Conservation (phyloP, 2,329 filamentous ascomycete species). For the Aspergillus sojae region DNA sequence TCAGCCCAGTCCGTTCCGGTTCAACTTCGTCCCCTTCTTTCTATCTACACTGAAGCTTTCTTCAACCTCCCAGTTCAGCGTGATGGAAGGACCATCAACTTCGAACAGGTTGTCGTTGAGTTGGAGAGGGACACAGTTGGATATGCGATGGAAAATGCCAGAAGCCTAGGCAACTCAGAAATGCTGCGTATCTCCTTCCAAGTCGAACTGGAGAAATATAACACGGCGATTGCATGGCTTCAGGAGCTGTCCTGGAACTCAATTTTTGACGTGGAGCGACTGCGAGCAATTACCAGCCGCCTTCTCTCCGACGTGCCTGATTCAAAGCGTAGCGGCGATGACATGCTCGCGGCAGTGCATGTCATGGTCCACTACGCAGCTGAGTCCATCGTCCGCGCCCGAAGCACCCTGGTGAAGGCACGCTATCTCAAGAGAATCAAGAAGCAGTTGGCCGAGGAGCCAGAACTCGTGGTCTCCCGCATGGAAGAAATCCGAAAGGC, state of each 20-base stretch:
- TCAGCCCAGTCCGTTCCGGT: conserved; percentile 76
- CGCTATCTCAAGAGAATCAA: conserved; percentile 85
- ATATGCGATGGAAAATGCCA: conserved; percentile 72
- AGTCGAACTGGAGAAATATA: conserved; percentile 85
- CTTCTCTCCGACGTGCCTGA: conserved; percentile 90
- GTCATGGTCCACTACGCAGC: conserved; percentile 79
- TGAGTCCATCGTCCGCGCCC: conserved; percentile 74
- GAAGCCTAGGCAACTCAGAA: conserved; percentile 74
- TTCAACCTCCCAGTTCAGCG: conserved; percentile 87
- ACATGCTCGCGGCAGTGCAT: conserved; percentile 65
- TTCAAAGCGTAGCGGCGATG: conserved; percentile 77
- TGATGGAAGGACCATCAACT: conserved; percentile 75
- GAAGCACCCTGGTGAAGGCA: conserved; percentile 80
- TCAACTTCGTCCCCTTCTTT: conserved; percentile 80
- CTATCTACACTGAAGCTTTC: conserved; percentile 87
- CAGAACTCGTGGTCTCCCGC: conserved; percentile 72
- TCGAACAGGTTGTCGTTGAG: conserved; percentile 89
- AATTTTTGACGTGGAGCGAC: conserved; percentile 75
- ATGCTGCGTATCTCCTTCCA: conserved; percentile 81
- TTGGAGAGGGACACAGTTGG: conserved; percentile 89
- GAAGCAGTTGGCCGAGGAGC: conserved; percentile 75
- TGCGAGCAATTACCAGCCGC: conserved; percentile 70
- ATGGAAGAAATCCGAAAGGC: conserved; percentile 75
- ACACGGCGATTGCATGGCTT: conserved; percentile 79
- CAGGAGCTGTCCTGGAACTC: conserved; percentile 84